Conservation (phyloP, 2,329 filamentous ascomycete species). For the Lizonia empirigonia region DNA sequence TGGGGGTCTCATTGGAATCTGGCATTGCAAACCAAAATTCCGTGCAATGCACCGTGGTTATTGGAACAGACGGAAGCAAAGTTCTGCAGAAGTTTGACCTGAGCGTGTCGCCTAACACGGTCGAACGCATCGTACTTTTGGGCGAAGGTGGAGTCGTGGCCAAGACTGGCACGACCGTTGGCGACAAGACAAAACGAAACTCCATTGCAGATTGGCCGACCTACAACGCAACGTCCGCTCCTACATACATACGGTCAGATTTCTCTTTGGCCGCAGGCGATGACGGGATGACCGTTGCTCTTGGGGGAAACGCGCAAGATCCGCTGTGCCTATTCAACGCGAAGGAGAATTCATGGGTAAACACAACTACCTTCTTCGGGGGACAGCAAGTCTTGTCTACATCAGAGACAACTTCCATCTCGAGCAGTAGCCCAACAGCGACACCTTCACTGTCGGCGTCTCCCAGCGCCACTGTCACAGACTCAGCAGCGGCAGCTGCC, state of each 20-base stretch:
- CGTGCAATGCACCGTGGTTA: conserved; percentile 69
- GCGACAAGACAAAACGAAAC: conserved; percentile 57
- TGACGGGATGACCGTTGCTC: conserved; percentile 73
- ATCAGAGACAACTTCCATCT: conserved; percentile 40
- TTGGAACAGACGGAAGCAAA: conserved; percentile 76
- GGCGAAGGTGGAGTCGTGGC: conserved; percentile 62
- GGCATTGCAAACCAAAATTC: conserved; percentile 65
- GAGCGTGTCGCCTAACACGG: conserved; percentile 72
- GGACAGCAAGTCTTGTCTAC: conserved; percentile 47
- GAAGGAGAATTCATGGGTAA: conserved; percentile 76
- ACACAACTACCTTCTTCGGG: conserved; percentile 68
- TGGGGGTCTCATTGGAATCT: conserved; percentile 66
- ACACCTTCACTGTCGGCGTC: conserved; percentile 22
- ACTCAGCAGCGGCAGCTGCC: conserved; percentile 40
- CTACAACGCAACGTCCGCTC: conserved; percentile 78
- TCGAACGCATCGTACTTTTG: conserved; percentile 71
- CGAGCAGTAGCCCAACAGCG: conserved; percentile 32
- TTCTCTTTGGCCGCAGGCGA: conserved; percentile 73
- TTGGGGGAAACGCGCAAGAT: conserved; percentile 70
- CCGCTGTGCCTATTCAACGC: conserved; percentile 79
- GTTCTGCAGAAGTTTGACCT: conserved; percentile 80
- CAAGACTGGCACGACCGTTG: conserved; percentile 56
- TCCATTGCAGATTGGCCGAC: conserved; percentile 71
- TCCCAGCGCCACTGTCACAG: conserved; percentile 36
- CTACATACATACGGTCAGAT: conserved; percentile 66